Base-by-base conservation (phyloP, 2,329 filamentous ascomycete species). In the Trichophaea hybrida region DNA sequence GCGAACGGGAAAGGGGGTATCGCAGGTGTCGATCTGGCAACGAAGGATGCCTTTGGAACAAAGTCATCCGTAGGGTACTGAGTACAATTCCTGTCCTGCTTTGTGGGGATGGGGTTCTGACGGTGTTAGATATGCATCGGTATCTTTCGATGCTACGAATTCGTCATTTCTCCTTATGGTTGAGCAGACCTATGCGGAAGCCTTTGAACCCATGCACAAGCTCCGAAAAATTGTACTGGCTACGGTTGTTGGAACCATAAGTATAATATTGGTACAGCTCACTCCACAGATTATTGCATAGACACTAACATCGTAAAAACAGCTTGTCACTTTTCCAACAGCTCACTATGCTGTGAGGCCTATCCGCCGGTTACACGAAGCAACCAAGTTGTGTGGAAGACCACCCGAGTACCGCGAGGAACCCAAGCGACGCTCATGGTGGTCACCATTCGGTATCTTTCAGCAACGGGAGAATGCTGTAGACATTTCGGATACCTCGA, bases 331-430 rank as follows among this genome's bases (percentile, higher is more conserved):
- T 32, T 78, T 90, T 38, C 88, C 89, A 0, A 81, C 88, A 40
- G 88, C 89, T 1, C 89, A 95, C 69, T 80, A 85, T 61, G 86
- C 86, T 53, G 88, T 91, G 50, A 75, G 83, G 66, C 90, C 89
- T 0, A 95, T 94, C 38, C 43, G 55, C 10, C 40, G 55, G 50
- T 37, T 57, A 15, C 55, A 57, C 38, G 34, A 35, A 33, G 55
- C 55, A 13, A 57, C 55, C 4, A 57, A 57, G 44, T 34, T 57
- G n/a, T 37, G 44, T 12, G 55, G 55, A 32, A n/a, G 55, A 33
- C 55, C 55, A 8, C 55, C 55, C 5, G 55, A 57, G 44, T 57
- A 57, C 55, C 55, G 55, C 10, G 43, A 48, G 32, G 55, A 57
- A 49, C 55, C 55, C 2, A 57, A 57, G 37, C 32, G 33, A 50